phyloP scores from a whole-genome alignment of 1,139 yeast species.

The Candida sojae region DNA sequence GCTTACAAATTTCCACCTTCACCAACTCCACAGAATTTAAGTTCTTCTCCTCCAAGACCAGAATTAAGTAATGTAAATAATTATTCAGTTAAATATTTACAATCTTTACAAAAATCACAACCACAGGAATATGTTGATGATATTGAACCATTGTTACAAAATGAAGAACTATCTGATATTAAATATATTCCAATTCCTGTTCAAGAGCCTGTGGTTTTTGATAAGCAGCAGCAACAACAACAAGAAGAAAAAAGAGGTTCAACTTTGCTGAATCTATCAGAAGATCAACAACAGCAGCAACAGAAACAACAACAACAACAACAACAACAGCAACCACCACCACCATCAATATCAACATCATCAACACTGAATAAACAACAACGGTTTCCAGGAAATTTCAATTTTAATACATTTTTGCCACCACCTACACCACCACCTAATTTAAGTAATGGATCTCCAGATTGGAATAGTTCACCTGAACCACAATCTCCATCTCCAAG shows the following conservation, averaged over 20 bases:
- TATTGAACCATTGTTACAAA: conserved; percentile 36
- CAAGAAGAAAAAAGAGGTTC: neutral
- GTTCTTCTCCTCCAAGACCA: conserved; percentile 25
- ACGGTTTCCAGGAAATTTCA: conserved; percentile 5
- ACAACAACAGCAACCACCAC: conserved; percentile 11
- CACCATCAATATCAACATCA: conserved; percentile 10
- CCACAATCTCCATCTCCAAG: conserved; percentile 40
- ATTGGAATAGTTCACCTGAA: conserved; percentile 44
- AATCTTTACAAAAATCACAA: conserved; percentile 30
- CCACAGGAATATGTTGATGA: conserved; percentile 39
- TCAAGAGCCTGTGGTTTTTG: conserved; percentile 30
- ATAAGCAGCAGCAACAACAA: neutral
- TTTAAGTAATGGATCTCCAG: conserved; percentile 37
- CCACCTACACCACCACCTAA: conserved; percentile 49
- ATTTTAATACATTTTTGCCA: conserved; percentile 33
- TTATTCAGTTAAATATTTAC: conserved; percentile 47
- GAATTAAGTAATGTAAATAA: conserved; percentile 22
- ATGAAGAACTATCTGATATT: conserved; percentile 11
- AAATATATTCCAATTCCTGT: conserved; percentile 47
- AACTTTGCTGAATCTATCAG: conserved; percentile 5
- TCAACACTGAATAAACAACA: conserved; percentile 11
- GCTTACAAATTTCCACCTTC: conserved; percentile 54
- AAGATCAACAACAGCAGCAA: conserved; percentile 3
- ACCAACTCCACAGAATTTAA: conserved; percentile 46
- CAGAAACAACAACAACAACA: conserved; percentile 8